Base-by-base conservation (phyloP, 345 rosid genomes). In the Syzygium aqueum region DNA sequence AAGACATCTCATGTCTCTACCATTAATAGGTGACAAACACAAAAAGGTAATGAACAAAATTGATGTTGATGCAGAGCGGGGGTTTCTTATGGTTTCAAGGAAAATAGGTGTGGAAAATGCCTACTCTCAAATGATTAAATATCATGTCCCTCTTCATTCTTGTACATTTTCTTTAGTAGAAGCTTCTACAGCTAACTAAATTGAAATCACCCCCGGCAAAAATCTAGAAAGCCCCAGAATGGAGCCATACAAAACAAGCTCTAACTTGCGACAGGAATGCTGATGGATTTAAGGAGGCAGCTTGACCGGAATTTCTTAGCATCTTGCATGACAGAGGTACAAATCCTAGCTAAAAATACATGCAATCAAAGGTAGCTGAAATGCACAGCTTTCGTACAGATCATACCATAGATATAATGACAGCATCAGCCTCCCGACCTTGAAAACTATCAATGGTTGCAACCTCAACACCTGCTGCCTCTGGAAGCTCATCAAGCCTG, bases 381-480 rank as follows among this genome's bases (percentile, higher is more conserved):
- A 73, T 37, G 82, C 82, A 37, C 82, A 73, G 82, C 49, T 53
- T 37, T 3, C 23, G 52, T 28, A 27, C 61, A 77, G 85, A 40
- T 61, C 84, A 85, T 95, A 97, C 99, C 99, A 97, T 97, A 89
- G 98, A 97, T 90, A 97, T 96, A 80, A 97, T 95, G 49, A 95
- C 98, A 73, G 98, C 99, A 93, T 97, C 99, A 89, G 98, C 98
- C 80, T 95, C 99, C 21, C 99, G 94, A 1, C 99, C 99, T 92
- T 97, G 99, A 90, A 96, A 97, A 92, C 98, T 97, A 88, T 97
- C 99, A 25, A 97, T 95, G 61, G 99, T 97, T 89, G 98, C 95
- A 88, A 96, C 98, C 92, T 97, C 98, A 65, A 97, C 94, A 53
- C 98, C 98, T 65, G 86, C 94, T 85, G 97, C 95, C 89, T 91